Percentiles rank a stretch among this genome's conserved stretches.
phyloP scores from a whole-genome alignment of 192 early-diverging fungal species.

The Backusella australiensis region DNA sequence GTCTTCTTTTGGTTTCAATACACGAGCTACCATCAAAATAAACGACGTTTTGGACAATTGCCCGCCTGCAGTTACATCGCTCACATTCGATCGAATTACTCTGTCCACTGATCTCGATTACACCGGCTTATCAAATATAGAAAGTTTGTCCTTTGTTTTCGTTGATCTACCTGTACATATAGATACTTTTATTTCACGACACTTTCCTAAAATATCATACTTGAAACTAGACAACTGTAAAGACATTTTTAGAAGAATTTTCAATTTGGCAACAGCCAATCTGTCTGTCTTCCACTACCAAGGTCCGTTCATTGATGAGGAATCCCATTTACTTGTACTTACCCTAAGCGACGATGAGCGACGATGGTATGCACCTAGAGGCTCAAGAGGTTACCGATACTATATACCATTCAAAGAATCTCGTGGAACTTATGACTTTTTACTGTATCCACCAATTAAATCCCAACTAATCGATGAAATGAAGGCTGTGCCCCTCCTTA shows the following conservation, averaged over 20 bases:
- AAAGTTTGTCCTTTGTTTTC: not conserved
- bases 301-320: not conserved
- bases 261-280: not conserved
- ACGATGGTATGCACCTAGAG: not conserved
- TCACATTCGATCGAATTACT: not conserved
- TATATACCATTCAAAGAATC: not conserved
- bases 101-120: not conserved
- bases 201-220: not conserved
- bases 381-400: not conserved
- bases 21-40: not conserved
- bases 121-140: not conserved
- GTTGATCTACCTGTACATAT: not conserved
- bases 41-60: not conserved
- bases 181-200: not conserved
- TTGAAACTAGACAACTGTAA: not conserved
- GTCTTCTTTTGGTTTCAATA: slow-evolving; percentile 6
- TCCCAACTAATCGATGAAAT: not conserved
- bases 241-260: slow-evolving; percentile 6
- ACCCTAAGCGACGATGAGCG: not conserved
- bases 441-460: not conserved
- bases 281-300: not conserved
- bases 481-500: not conserved
- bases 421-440: not conserved
- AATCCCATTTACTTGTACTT: not conserved
- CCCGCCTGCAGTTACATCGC: not conserved